Evolutionary conservation across 129 eudicot genomes (phyloP).

Genomic region (Centella asiatica): DNA sequence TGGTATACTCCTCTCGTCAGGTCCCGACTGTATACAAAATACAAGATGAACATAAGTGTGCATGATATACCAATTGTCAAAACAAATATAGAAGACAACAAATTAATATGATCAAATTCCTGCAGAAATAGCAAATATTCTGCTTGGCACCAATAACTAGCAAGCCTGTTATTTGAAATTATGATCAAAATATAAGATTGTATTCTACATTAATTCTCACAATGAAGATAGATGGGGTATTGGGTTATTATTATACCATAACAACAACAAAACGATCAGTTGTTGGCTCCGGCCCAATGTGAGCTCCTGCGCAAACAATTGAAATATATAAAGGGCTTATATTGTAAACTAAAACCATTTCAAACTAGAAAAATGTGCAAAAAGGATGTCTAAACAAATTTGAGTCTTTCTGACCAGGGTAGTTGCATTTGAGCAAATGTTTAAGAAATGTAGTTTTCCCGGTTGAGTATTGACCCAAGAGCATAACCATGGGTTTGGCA

Average conservation of each 20-base stretch:
- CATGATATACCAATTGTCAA: not conserved
- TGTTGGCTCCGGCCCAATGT: constrained; percentile 99
- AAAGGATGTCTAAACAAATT: not conserved
- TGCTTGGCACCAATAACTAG: not conserved
- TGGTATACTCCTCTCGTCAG: constrained; percentile 95
- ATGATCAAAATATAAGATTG: too few relatives aligned
- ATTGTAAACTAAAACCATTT: not conserved
- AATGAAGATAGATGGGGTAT: too few relatives aligned
- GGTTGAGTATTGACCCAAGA: constrained; percentile 94
- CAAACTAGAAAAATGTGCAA: not conserved
- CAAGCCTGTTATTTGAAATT: not conserved
- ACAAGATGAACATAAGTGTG: not conserved
- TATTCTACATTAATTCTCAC: too few relatives aligned
- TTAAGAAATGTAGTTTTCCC: constrained; percentile 92
- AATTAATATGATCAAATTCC: not conserved
- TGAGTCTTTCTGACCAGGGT: constrained; percentile 49
- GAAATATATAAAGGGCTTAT: not conserved
- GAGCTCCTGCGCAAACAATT: constrained; percentile 60
- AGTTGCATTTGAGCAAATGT: constrained; percentile 65
- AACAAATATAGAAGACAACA: not conserved
- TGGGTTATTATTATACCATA: constrained; percentile 62
- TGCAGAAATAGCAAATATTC: too few relatives aligned
- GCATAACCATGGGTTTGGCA: constrained; percentile 96
- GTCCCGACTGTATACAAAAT: constrained; percentile 48
- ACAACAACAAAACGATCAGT: constrained; percentile 88